These are phyloP conservation scores for Leccinellum rugosiceps DNA, from an alignment of 768 basidiomycete species.

Conservation along the genomic window DNA sequence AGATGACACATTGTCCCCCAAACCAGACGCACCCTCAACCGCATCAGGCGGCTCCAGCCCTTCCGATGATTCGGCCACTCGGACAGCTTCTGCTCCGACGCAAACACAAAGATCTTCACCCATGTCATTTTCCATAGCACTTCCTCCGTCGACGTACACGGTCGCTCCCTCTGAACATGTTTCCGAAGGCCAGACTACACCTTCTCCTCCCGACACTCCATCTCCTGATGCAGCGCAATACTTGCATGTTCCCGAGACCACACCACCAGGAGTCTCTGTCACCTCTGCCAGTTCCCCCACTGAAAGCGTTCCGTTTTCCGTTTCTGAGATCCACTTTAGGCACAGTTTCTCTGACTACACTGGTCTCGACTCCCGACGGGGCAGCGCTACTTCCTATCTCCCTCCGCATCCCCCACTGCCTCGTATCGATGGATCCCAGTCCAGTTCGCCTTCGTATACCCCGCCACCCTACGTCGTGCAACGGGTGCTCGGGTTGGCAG, in stretches of 20 bases:
- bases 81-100: slow-evolving; percentile 16
- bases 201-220: slow-evolving; percentile 17
- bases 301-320: slow-evolving; percentile 54
- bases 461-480: slow-evolving; percentile 32
- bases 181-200: slow-evolving; percentile 16
- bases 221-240: slow-evolving; percentile 16
- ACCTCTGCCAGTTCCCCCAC: slow-evolving; percentile 47
- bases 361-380: slow-evolving; percentile 31
- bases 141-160: slow-evolving; percentile 41
- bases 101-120: slow-evolving; percentile 25
- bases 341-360: slow-evolving; percentile 35
- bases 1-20: slow-evolving; percentile 12
- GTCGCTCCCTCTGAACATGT: slow-evolving; percentile 14
- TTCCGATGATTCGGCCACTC: slow-evolving; percentile 22
- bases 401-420: slow-evolving; percentile 44
- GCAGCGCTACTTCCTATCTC: slow-evolving; percentile 34
- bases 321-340: slow-evolving; percentile 52
- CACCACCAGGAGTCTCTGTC: slow-evolving; percentile 27
- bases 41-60: slow-evolving; percentile 28
- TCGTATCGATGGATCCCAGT: slow-evolving; percentile 19
- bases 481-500: slow-evolving; percentile 29
- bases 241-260: slow-evolving; percentile 23
- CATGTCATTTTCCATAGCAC: slow-evolving; percentile 46
- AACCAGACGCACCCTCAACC: slow-evolving; percentile 34
- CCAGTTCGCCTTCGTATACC: slow-evolving; percentile 8